Evolutionary conservation across 805 yeast genomes (phyloP), one percentile per base, ranked within the genome.

Genomic region (Candida suzukii): DNA sequence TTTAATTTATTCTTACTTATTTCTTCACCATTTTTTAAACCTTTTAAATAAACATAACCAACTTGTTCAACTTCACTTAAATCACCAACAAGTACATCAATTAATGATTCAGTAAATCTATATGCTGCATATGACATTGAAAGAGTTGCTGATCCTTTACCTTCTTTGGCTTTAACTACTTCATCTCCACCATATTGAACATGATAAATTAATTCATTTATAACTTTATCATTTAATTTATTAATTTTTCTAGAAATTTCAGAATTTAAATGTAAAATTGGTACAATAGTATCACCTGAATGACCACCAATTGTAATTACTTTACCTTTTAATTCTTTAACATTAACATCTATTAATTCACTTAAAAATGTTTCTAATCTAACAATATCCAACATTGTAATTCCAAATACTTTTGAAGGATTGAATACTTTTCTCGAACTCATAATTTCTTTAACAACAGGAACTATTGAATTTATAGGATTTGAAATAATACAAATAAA

Each of bases 91-190:
- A 41, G 26, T 16, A 51, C 74, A 20, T 35, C 40, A 1, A 54
- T 17, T 24, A 55, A 60, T 31, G 67, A 66, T 48, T 76, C 80
- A 25, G 88, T 84, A 60, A 88, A 83, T 52, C 81, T 74, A 70
- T 76, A 86, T 28, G 95, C 96, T 28, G 96, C 96, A 54, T 80
- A 83, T 10, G 97, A 97, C 97, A 90, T 91, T 25, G 95, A 85
- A 51, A 90, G 73, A 29, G 98, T 90, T 43, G 97, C 97, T 38
- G 96, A 86, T 32, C 97, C 97, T 40, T 81, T 81, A 49, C 97
- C 97, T 54, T 86, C 83, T 71, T 90, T 90, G 42, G 97, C 97
- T 68, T 84, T 73, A 49, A 90, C 98, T 37, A 90, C 95, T 66
- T 91, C 97, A 61, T 90, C 98, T 60, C 98, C 98, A 39, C 63